Evolutionary conservation across 2,329 filamentous ascomycete species (phyloP).

Genomic region (Aureobasidium melanogenum): DNA sequence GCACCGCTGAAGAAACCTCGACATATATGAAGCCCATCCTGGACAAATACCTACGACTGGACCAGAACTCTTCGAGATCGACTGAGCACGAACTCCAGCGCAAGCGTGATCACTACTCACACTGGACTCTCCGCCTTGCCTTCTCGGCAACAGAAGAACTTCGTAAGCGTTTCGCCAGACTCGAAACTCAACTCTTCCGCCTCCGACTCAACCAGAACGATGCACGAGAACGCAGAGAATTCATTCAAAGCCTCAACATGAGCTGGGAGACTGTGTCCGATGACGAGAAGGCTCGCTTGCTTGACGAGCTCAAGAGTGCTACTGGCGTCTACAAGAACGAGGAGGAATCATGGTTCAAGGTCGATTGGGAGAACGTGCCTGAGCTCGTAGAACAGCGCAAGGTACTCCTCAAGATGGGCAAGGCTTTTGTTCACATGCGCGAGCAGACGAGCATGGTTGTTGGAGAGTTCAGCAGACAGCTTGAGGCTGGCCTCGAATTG

Average conservation of each 20-base stretch:
- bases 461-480: constrained; percentile 68
- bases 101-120: constrained; percentile 93
- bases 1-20: constrained; percentile 69
- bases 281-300: constrained; percentile 65
- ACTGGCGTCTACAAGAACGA: constrained; percentile 49
- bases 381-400: constrained; percentile 75
- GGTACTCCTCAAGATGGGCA: constrained; percentile 69
- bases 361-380: constrained; percentile 88
- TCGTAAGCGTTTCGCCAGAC: constrained; percentile 71
- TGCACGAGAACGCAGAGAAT: constrained; percentile 59
- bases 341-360: constrained; percentile 89
- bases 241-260: constrained; percentile 67
- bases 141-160: constrained; percentile 89
- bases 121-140: constrained; percentile 90
- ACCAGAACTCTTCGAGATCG: constrained; percentile 59
- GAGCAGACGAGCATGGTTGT: constrained; percentile 87
- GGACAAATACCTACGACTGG: constrained; percentile 76
- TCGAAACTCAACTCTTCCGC: constrained; percentile 84
- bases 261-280: constrained; percentile 78
- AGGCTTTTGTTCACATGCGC: constrained; percentile 80
- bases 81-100: constrained; percentile 59
- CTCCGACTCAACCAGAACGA: constrained; percentile 74
- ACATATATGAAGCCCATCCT: constrained; percentile 78
- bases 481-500: constrained; percentile 80
- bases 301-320: constrained; percentile 52